phyloP scores from a whole-genome alignment of 306 rosid genomes.

The Vigna unguiculata region DNA sequence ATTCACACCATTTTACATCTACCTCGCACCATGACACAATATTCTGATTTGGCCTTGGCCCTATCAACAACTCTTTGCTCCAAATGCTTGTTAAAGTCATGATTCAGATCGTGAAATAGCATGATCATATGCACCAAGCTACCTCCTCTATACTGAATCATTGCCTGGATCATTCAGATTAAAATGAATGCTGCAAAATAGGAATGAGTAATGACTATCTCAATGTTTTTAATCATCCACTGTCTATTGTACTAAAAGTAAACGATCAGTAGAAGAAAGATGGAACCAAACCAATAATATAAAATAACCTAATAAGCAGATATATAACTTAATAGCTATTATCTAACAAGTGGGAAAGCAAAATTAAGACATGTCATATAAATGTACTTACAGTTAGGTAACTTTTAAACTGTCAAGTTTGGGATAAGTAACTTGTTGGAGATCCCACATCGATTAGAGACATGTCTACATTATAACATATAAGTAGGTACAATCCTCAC shows the following conservation, averaged over 20 bases:
- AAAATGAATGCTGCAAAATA: background rate
- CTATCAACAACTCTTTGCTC: too few species aligned
- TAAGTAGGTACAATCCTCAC: too few species aligned
- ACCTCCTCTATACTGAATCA: too few species aligned
- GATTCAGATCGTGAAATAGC: too few species aligned
- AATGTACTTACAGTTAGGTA: background rate
- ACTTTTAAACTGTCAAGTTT: conserved; percentile 1
- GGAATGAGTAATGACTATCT: background rate
- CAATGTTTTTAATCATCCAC: background rate
- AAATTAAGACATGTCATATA: background rate
- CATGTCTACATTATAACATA: background rate
- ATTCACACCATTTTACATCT: too few species aligned
- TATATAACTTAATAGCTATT: background rate
- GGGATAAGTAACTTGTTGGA: background rate
- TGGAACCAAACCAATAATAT: background rate
- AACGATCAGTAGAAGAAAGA: background rate
- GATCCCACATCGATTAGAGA: too few species aligned
- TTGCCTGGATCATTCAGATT: background rate
- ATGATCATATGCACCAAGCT: too few species aligned
- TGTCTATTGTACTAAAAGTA: background rate
- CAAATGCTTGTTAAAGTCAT: too few species aligned
- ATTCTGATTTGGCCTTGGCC: too few species aligned
- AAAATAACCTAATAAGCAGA: background rate
- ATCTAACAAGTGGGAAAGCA: background rate
- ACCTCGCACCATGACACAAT: too few species aligned